Evolutionary conservation across 345 rosid species (phyloP).

Genomic region (Salix suchowensis): DNA sequence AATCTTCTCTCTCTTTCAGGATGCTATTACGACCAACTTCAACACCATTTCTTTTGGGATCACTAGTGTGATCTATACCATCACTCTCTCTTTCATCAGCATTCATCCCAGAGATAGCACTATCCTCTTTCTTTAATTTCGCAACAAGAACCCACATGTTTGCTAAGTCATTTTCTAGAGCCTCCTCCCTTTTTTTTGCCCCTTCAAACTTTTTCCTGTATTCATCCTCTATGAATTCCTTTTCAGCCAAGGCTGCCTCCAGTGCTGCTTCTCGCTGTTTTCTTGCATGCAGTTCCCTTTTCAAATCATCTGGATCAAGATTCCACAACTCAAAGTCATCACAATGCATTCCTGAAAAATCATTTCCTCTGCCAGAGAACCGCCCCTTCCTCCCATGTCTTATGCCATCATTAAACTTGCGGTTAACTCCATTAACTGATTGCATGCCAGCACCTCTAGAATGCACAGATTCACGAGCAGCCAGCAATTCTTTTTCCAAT

Average conservation of each 20-base stretch:
- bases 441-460: conserved; percentile 45
- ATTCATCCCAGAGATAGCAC: conserved; percentile 45
- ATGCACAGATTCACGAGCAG: conserved; percentile 66
- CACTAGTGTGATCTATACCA: conserved; percentile 29
- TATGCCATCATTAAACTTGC: conserved; percentile 57
- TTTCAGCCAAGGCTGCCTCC: conserved; percentile 82
- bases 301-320: conserved; percentile 72
- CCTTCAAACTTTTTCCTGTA: conserved; percentile 79
- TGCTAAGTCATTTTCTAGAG: conserved; percentile 92
- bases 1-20: conserved; percentile 52
- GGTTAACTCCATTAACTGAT: conserved; percentile 53
- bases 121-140: conserved; percentile 80
- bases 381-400: conserved; percentile 77
- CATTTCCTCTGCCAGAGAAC: conserved; percentile 58
- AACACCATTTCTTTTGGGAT: conserved; percentile 36
- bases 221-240: conserved; percentile 76
- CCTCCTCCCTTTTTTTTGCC: conserved; percentile 84
- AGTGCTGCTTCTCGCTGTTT: conserved; percentile 83
- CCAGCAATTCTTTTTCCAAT: conserved; percentile 68
- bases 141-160: conserved; percentile 99
- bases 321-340: conserved; percentile 82
- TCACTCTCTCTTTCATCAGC: conserved; percentile 37
- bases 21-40: conserved; percentile 31
- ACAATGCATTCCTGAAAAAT: conserved; percentile 37
- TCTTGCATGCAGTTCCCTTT: conserved; percentile 83